phyloP scores from a whole-genome alignment of 345 rosid species.

The Eucalyptus tenuipes region DNA sequence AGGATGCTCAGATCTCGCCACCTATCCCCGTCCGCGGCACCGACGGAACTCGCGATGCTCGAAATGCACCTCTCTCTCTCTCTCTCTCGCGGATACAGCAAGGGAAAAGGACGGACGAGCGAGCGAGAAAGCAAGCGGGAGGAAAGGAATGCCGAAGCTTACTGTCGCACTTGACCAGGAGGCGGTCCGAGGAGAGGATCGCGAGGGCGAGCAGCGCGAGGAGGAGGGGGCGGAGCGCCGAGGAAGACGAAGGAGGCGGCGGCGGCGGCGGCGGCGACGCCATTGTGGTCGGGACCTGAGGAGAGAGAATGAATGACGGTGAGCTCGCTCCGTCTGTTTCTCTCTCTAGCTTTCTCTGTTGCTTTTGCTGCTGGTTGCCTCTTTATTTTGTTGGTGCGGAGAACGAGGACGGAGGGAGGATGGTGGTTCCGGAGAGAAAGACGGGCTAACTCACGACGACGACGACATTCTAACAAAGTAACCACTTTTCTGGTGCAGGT shows the following conservation, averaged over 20 bases:
- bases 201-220: conserved; percentile 17
- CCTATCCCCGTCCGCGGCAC: neutral
- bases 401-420: neutral
- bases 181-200: conserved; percentile 17
- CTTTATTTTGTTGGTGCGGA: neutral
- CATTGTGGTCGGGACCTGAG: conserved; percentile 15
- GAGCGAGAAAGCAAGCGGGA: neutral
- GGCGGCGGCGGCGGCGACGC: neutral
- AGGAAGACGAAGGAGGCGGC: neutral
- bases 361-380: neutral
- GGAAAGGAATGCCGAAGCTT: neutral
- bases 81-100: neutral
- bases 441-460: neutral
- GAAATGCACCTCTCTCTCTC: neutral
- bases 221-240: conserved; percentile 15
- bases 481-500: neutral
- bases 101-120: neutral
- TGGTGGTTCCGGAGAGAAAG: neutral
- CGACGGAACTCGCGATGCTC: neutral
- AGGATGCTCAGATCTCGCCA: neutral
- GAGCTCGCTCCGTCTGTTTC: neutral
- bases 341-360: neutral
- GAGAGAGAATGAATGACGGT: neutral
- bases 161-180: conserved; percentile 21
- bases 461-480: conserved; percentile 16